phyloP scores from a whole-genome alignment of 225 moss, liverwort and hornwort species.

The Pseudisothecium myosuroides region DNA sequence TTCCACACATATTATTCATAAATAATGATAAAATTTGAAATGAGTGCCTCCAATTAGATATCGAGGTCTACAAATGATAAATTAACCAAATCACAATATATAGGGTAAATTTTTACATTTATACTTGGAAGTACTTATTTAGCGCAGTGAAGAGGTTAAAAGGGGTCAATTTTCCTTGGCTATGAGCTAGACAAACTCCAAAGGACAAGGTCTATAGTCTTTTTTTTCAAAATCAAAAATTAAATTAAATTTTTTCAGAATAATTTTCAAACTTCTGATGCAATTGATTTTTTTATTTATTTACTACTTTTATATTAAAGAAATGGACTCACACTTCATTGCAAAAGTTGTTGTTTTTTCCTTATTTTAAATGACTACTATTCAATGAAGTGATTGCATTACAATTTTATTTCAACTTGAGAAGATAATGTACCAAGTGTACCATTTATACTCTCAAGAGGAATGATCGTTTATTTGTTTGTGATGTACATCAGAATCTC shows the following conservation, averaged over 20 bases:
- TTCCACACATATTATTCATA: not conserved
- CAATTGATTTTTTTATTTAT: not conserved
- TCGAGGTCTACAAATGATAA: not conserved
- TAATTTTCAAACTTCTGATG: not conserved
- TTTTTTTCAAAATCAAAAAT: not conserved
- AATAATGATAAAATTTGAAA: not conserved
- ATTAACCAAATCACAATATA: not conserved
- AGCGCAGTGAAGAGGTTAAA: too few species aligned
- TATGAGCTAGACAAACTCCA: too few species aligned
- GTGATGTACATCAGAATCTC: not conserved
- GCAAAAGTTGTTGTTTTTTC: not conserved
- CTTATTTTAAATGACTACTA: not conserved
- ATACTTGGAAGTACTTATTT: not conserved
- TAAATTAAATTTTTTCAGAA: too few species aligned
- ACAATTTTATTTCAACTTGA: not conserved
- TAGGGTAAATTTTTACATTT: not conserved
- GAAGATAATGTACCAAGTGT: not conserved
- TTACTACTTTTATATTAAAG: not conserved
- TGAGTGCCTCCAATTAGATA: accelerated
- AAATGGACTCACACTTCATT: not conserved
- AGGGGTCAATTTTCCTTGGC: too few species aligned
- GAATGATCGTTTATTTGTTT: not conserved
- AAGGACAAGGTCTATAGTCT: too few species aligned
- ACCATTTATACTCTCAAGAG: not conserved
- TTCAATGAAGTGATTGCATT: not conserved